phyloP scores from a whole-genome alignment of 345 rosid genomes.

The Camelina hispida region DNA sequence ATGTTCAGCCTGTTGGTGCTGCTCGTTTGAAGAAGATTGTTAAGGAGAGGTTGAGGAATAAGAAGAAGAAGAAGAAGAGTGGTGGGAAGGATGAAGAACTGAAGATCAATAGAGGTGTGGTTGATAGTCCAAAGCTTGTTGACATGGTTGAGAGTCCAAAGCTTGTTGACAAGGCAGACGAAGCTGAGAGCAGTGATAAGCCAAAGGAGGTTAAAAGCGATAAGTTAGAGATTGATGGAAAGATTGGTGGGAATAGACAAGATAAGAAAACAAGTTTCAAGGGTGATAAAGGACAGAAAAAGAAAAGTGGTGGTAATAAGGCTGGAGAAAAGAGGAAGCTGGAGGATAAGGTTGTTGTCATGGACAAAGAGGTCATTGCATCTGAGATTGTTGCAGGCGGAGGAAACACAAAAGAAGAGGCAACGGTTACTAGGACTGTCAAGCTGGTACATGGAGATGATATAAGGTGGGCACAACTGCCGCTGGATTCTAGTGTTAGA shows the following conservation, averaged over 20 bases:
- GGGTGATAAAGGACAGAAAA: conserved; percentile 50
- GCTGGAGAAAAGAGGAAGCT: conserved; percentile 38
- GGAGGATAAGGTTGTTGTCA: conserved; percentile 57
- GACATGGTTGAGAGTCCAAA: conserved; percentile 39
- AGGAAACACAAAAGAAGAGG: conserved; percentile 56
- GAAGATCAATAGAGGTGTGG: conserved; percentile 43
- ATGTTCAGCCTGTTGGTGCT: conserved; percentile 45
- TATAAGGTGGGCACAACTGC: conserved; percentile 90
- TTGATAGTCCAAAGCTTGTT: conserved; percentile 38
- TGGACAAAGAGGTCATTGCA: conserved; percentile 61
- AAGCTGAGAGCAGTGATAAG: conserved; percentile 20
- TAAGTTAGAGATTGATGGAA: conserved; percentile 38
- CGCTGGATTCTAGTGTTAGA: conserved; percentile 61
- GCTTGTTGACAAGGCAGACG: conserved; percentile 11
- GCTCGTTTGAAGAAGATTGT: conserved; percentile 56
- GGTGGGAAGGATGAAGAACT: conserved; percentile 44
- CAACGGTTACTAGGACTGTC: conserved; percentile 65
- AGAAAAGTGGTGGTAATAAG: conserved; percentile 45
- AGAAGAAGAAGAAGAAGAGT: conserved; percentile 50
- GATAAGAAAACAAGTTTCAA: conserved; percentile 35
- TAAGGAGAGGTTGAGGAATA: conserved; percentile 66
- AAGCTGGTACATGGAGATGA: conserved; percentile 94
- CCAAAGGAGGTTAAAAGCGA: conserved; percentile 24
- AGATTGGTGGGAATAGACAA: not conserved
- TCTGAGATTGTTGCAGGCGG: conserved; percentile 60